Conservation (phyloP, 2,329 filamentous ascomycete species). For the Beauveria medogensis region DNA sequence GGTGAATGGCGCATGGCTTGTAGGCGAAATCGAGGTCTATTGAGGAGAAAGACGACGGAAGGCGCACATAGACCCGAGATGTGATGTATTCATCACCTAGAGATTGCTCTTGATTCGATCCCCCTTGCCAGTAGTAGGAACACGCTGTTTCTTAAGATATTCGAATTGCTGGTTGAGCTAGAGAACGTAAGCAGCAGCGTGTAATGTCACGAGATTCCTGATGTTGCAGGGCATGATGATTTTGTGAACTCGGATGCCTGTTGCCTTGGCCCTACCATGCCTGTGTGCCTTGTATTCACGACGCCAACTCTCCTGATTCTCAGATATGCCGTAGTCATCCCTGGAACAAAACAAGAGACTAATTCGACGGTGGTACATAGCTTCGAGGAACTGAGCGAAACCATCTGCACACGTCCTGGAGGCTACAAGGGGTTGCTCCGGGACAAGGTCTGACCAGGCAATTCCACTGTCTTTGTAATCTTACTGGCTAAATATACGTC, state of each 20-base stretch:
- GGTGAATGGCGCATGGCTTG: too few species aligned
- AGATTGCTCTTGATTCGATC: background rate
- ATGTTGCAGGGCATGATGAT: background rate
- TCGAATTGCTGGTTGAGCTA: background rate
- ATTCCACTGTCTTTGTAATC: background rate
- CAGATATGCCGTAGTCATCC: background rate
- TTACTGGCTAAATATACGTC: background rate
- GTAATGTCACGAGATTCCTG: background rate
- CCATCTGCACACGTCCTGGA: background rate
- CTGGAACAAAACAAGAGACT: background rate
- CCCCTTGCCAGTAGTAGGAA: too few species aligned
- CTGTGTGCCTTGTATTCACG: background rate
- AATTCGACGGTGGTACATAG: background rate
- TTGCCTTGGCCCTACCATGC: background rate
- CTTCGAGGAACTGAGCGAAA: background rate
- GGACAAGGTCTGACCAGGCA: background rate
- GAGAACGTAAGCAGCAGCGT: background rate
- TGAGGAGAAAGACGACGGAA: too few species aligned
- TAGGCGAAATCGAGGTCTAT: too few species aligned
- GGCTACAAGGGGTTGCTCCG: background rate
- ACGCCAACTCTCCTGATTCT: background rate
- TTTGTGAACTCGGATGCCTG: background rate
- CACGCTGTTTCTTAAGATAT: too few species aligned
- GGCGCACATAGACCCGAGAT: too few species aligned
- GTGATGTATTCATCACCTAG: too few species aligned